Evolutionary conservation across 2,329 filamentous ascomycete species (phyloP).

Genomic region (Colletotrichum sp.): DNA sequence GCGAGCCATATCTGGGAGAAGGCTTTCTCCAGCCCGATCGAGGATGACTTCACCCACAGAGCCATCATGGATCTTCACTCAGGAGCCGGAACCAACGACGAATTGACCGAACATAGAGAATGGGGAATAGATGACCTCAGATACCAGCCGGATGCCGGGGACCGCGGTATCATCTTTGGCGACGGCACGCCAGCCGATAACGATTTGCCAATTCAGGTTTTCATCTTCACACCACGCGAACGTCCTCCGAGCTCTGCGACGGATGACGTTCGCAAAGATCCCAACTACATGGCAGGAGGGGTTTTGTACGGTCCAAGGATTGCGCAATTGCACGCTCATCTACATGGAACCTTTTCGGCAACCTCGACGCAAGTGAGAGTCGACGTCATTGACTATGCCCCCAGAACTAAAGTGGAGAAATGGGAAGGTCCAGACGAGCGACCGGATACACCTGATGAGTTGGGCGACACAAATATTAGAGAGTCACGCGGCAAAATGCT

Average conservation of each 20-base stretch:
- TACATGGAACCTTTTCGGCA: not conserved
- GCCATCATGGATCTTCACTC: not conserved
- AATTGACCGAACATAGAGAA: not conserved
- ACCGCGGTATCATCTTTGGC: not conserved
- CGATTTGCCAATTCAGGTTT: not conserved
- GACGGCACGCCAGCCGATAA: not conserved
- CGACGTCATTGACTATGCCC: not conserved
- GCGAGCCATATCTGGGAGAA: not conserved
- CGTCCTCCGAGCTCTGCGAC: no score
- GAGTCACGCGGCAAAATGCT: not conserved
- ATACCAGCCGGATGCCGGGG: not conserved
- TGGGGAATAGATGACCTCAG: not conserved
- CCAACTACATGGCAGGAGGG: not conserved
- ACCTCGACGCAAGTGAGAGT: not conserved
- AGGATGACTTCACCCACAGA: not conserved
- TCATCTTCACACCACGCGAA: not conserved
- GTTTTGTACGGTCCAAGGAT: not conserved
- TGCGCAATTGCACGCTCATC: accelerated
- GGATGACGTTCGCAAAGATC: not conserved
- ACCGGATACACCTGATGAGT: not conserved
- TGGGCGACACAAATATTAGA: accelerated
- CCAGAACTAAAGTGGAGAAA: accelerated
- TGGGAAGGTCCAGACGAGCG: accelerated
- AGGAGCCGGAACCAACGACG: not conserved
- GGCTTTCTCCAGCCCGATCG: accelerated